Evolutionary conservation across 1,284 basidiomycete genomes (phyloP), one percentile per base, ranked within the genome.

Genomic region (Apiotrichum gracile): DNA sequence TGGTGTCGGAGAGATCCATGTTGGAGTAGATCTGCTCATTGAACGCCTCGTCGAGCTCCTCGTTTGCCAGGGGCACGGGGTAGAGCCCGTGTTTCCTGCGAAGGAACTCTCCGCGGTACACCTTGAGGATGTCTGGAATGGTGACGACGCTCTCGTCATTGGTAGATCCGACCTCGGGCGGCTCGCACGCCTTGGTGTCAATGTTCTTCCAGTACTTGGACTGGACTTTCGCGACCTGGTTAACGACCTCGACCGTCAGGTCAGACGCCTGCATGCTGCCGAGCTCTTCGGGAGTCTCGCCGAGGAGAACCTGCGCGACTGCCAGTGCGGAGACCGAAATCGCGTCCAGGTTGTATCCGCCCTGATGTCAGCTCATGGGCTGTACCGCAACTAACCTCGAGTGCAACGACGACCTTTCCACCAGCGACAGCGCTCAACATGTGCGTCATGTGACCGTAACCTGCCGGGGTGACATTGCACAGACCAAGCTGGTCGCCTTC

Each of bases 391-490:
- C 74, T 45, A 54, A 91, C 92, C 82, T 99, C 96, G 26, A 99
- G 82, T 5, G 91, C 92, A 22, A 96, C 91, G 14, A 96, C 90
- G 8, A 97, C 66, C 64, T 85, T 87, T 7, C 96, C 96, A 5
- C 85, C 82, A 13, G 94, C 93, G 10, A 98, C 79, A n/a, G 87
- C 84, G 39, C 84, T 82, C 4, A 99, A 80, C 86, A 96, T 92
- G 66, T 97, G 88, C 3, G 96, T 97, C 93, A 99, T 97, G 66
- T 97, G 94, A 0, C 92, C 92, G 71, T 92, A 99, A 2, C 92
- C 94, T n/a, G 84, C 81, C 0, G 96, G 96, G 1, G 88, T 83
- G 53, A 99, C 93, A 60, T 84, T 79, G 68, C 92, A 97, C 73
- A 85, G 85, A 24, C 96, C 96, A 6, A 99, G 82, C 42, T 85